A percentile compares a stretch with the other conserved stretches of the same genome.
Evolutionary conservation across 2,329 filamentous ascomycete species (phyloP).

Genomic region (Paecilomyces sp.): DNA sequence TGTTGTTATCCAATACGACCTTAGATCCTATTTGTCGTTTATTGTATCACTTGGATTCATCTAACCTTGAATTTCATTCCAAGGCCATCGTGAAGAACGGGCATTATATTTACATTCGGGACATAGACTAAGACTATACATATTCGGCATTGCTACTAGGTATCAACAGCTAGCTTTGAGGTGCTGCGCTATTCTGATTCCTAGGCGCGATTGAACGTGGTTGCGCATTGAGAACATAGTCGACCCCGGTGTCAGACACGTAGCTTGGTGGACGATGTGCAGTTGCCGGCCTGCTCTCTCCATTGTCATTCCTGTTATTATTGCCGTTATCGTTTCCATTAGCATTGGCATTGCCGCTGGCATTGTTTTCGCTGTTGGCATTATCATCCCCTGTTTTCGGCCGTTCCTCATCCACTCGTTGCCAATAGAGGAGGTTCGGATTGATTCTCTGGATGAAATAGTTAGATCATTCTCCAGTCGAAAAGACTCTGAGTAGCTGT

Average conservation of each 20-base stretch:
- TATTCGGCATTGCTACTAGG: not conserved
- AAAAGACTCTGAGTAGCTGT: not conserved
- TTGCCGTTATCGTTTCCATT: too few species aligned
- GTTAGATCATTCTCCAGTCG: constrained; percentile 2
- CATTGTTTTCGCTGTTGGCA: constrained; percentile 7
- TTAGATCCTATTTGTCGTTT: not conserved
- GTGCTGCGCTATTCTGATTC: not conserved
- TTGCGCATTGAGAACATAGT: constrained; percentile 62
- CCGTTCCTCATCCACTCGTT: constrained; percentile 47
- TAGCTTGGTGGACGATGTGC: constrained; percentile 66
- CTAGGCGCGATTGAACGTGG: constrained; percentile 50
- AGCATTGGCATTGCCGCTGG: constrained; percentile 4
- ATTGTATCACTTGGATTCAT: not conserved
- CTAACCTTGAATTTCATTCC: not conserved
- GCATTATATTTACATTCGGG: not conserved
- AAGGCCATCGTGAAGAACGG: not conserved
- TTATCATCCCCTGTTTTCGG: constrained; percentile 11
- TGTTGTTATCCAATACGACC: too few species aligned
- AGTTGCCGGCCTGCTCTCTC: constrained; percentile 10
- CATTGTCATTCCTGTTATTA: constrained; percentile 4
- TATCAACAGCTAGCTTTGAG: not conserved
- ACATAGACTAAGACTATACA: not conserved
- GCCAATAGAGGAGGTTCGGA: constrained; percentile 75
- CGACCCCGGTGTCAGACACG: constrained; percentile 65
- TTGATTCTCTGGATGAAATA: constrained; percentile 56